Evolutionary conservation across 2,329 filamentous ascomycete genomes (phyloP), one percentile per base, ranked within the genome.

Genomic region (Rugonectria rugulosa): DNA sequence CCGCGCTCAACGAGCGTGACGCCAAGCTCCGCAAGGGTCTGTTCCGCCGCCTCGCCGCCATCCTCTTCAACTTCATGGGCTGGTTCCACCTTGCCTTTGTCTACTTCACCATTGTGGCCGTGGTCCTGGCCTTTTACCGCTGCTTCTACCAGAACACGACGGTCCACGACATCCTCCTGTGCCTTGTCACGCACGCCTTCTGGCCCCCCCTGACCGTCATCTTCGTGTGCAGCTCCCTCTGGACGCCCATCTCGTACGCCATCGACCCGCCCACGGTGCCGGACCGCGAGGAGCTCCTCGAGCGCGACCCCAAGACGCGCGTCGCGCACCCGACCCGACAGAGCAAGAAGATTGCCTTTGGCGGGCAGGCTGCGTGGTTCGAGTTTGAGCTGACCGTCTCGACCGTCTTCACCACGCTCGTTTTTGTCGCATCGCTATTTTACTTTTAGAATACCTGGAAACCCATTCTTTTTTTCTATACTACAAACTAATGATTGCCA

Each of bases 161-260:
- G 19, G 69, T 72, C 27, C 71, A 71, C 59, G 73, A 75, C 9
- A 70, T 78, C n/a, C 72, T 85, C 14, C 65, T 81, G 42, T 79
- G 78, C 61, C 73, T 88, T 4, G 67, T 88, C 34, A 86, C 83
- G 0, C 83, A 87, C 66, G 83, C 82, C 11, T 83, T 82, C 72
- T 88, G 85, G 85, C 84, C 84, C 6, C 85, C 85, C 0, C 64
- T 86, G 37, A 81, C 82, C 1, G 86, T 84, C 72, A 63, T 85
- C 37, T 81, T 82, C 65, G 77, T 82, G 42, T 79, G 78, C 73
- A 79, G 74, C 45, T 81, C 81, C 1, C 72, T 84, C 21, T 86
- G 82, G 81, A 83, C 79, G 0, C 86, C 86, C 0, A 76, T 88
- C 40, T 75, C 76, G 2, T 88, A 88, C 65, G 82, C 84, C 20